Evolutionary conservation across 768 basidiomycete genomes (phyloP), one percentile per base, ranked within the genome.

Genomic region (Pleurotus salmoneostramineus): DNA sequence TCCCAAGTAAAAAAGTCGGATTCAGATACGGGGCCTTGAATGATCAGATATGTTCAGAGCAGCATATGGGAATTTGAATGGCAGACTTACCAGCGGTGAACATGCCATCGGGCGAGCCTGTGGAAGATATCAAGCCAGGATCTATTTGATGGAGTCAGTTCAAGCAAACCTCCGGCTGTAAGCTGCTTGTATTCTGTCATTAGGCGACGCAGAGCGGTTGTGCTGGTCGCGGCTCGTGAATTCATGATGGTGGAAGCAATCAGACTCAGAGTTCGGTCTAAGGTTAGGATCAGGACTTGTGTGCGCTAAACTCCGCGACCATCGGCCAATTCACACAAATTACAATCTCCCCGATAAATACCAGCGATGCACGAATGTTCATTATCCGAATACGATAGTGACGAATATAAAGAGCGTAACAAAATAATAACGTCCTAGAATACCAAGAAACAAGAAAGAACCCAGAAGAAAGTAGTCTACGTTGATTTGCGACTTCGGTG

Each of bases 1-100:
- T 97, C 95, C 95, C 95, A 96, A 57, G 87, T 89, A 72, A 97
- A 93, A 77, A 98, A 93, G 72, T 97, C 93, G 57, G 88, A 85
- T 73, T 97, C 94, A 56, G 91, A 87, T 63, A 95, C 79, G 40
- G 94, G 94, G 1, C 94, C 94, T 89, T 67, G 62, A 60, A 54
- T 61, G 60, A 49, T 12, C 31, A 47, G 58, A 51, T 49, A 59
- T 14, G 32, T 15, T 35, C 42, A 49, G 56, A 61, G 37, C 14
- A n/a, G 36, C 21, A 32, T 27, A 49, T 55, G 32, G 8, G 40
- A 40, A 42, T 14, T 27, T 27, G 49, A 46, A 60, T 27, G 46
- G 50, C 60, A 43, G 40, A 56, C 70, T 58, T 61, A 82, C 89
- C 93, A 60, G 95, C 95, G 50, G 95, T 96, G 69, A 97, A 97